phyloP scores from a whole-genome alignment of 2,329 filamentous ascomycete genomes.

The Colletotrichum tabaci region DNA sequence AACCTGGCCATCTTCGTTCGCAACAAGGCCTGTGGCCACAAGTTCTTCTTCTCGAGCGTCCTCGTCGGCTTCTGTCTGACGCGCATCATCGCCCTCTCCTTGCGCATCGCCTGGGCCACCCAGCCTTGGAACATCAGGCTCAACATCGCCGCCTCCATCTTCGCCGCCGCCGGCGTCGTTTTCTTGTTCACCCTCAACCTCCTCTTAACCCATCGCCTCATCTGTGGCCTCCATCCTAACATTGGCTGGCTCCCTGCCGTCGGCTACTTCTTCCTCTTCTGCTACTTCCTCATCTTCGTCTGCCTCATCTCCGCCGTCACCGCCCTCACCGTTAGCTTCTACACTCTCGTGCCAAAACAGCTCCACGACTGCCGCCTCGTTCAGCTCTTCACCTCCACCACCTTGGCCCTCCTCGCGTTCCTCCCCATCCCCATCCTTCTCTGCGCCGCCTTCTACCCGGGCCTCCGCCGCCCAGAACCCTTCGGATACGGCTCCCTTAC shows the following conservation, averaged over 20 bases:
- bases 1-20: constrained; percentile 73
- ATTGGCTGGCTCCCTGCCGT: constrained; percentile 77
- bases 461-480: constrained; percentile 61
- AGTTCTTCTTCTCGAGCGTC: constrained; percentile 72
- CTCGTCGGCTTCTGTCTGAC: constrained; percentile 73
- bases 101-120: constrained; percentile 69
- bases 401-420: constrained; percentile 73
- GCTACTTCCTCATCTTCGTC: constrained; percentile 71
- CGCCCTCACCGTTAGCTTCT: constrained; percentile 75
- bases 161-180: constrained; percentile 81
- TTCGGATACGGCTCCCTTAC: constrained; percentile 76
- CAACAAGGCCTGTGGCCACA: constrained; percentile 65
- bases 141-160: constrained; percentile 75
- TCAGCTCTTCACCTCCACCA: constrained; percentile 77
- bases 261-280: constrained; percentile 66
- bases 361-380: constrained; percentile 71
- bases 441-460: constrained; percentile 53
- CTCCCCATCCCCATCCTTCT: constrained; percentile 72
- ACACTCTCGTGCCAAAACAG: constrained; percentile 70
- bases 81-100: constrained; percentile 64
- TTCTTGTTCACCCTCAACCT: constrained; percentile 85
- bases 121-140: constrained; percentile 57
- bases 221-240: constrained; percentile 79
- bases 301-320: constrained; percentile 78
- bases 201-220: constrained; percentile 81